Base-by-base conservation (phyloP, 768 basidiomycete genomes). In the Lentinula aciculospora region DNA sequence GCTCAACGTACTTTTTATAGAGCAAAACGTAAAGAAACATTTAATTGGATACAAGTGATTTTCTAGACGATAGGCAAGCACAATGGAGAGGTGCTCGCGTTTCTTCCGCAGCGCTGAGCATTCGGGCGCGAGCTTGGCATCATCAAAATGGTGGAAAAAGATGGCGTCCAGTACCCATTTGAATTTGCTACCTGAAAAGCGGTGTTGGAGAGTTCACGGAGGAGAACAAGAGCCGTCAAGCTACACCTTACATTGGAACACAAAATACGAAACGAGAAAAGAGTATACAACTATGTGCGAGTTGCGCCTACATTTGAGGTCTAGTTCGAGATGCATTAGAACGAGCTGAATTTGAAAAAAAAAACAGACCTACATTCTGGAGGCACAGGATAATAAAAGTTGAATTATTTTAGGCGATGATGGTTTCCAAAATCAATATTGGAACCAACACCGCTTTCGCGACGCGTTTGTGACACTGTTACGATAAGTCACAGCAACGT, bases 401-500 rank as follows among this genome's bases (percentile, higher is more conserved):
- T 13, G n/a, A 17, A 42, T 13, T 15, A 48, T 28, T 15, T 25
- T 48, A 27, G 12, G 31, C 28, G 28, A 28, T 48, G 47, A 48
- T 48, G 47, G 31, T 48, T 48, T 25, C 31, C 32, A 32, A 34
- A n/a, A n/a, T n/a, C 21, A 12, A 34, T 21, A 19, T 29, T 10
- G 27, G 15, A 15, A 15, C 29, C 19, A 4, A 13, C 17, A 31
- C 46, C 46, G 29, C 28, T 32, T 31, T 50, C 29, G 32, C 32
- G 32, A 32, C 51, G 36, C 32, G 32, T 53, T 25, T 37, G 51
- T 53, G 49, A 50, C 49, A 34, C 19, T 50, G 51, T 53, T 23
- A 39, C 36, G 34, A 25, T 23, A 36, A 21, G 51, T 53, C 32
- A 53, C 51, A 17, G 23, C 9, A 39, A 36, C 32, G 31, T 53